A percentile compares a stretch with the other conserved stretches of the same genome.
Conservation (phyloP, 306 rosid genomes). For the Vigna radiata region DNA sequence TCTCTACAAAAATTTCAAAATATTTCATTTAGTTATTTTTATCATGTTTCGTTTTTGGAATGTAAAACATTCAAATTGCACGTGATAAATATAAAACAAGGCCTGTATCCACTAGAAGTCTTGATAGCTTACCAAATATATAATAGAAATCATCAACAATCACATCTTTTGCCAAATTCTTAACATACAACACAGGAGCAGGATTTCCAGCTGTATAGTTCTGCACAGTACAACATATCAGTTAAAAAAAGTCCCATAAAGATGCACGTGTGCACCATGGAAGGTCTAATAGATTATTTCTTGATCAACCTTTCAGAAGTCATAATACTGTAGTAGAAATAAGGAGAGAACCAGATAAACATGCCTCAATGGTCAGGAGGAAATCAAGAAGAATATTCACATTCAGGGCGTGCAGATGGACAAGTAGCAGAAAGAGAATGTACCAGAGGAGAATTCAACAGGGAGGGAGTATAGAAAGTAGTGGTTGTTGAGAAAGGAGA, state of each 20-base stretch:
- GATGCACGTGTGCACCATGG: constrained; percentile 16
- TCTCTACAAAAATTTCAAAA: constrained; percentile 12
- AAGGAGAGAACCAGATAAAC: neutral
- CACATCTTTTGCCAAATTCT: constrained; percentile 96
- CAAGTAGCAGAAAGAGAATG: neutral
- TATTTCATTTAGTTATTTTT: neutral
- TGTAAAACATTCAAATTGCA: constrained; percentile 28
- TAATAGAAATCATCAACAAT: constrained; percentile 74
- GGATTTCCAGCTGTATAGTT: constrained; percentile 88
- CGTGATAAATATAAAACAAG: constrained; percentile 8
- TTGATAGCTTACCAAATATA: constrained; percentile 77
- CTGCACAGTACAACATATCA: constrained; percentile 68
- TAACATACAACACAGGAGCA: constrained; percentile 82
- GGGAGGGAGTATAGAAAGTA: neutral
- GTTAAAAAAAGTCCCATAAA: constrained; percentile 34
- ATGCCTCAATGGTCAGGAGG: neutral
- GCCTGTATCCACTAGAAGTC: constrained; percentile 14
- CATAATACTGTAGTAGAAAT: neutral
- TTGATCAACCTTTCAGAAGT: neutral
- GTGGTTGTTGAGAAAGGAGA: neutral
- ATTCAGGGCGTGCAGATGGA: neutral
- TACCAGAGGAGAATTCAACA: neutral
- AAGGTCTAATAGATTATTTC: constrained; percentile 24
- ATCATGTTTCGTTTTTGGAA: constrained; percentile 17
- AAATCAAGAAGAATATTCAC: neutral